phyloP scores from a whole-genome alignment of 1,284 basidiomycete species.

The Bjerkandera adusta region DNA sequence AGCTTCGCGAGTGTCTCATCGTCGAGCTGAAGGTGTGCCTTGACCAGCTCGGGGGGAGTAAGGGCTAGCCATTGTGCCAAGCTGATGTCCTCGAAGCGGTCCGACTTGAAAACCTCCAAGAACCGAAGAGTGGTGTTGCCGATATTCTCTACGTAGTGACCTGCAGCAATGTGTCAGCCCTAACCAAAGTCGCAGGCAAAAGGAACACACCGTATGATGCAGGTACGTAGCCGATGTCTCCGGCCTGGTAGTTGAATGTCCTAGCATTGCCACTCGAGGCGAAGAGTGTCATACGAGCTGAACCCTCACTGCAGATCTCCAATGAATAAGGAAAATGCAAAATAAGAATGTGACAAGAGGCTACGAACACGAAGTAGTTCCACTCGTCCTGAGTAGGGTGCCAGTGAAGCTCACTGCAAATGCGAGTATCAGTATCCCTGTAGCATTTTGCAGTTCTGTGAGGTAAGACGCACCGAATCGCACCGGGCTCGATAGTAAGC shows the following conservation, averaged over 20 bases:
- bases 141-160: conserved; percentile 71
- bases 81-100: conserved; percentile 58
- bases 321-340: not conserved
- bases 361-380: conserved; percentile 45
- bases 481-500: conserved; percentile 62
- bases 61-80: conserved; percentile 66
- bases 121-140: conserved; percentile 60
- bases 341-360: no score
- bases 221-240: conserved; percentile 67
- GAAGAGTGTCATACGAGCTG: conserved; percentile 60
- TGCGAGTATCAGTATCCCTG: not conserved
- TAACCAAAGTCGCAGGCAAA: not conserved
- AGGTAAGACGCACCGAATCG: conserved; percentile 34
- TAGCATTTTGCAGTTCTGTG: not conserved
- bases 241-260: conserved; percentile 65
- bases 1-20: conserved; percentile 51
- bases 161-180: conserved; percentile 23
- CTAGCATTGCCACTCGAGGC: conserved; percentile 56
- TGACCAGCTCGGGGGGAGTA: conserved; percentile 58
- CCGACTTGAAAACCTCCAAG: conserved; percentile 67
- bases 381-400: conserved; percentile 68
- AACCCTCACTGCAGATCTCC: conserved; percentile 42
- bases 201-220: conserved; percentile 42
- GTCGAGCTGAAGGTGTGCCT: conserved; percentile 55
- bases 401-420: conserved; percentile 49